Evolutionary conservation across 495 filamentous ascomycete genomes (phyloP), one percentile per base, ranked within the genome.

Genomic region (Bacidia rubella): DNA sequence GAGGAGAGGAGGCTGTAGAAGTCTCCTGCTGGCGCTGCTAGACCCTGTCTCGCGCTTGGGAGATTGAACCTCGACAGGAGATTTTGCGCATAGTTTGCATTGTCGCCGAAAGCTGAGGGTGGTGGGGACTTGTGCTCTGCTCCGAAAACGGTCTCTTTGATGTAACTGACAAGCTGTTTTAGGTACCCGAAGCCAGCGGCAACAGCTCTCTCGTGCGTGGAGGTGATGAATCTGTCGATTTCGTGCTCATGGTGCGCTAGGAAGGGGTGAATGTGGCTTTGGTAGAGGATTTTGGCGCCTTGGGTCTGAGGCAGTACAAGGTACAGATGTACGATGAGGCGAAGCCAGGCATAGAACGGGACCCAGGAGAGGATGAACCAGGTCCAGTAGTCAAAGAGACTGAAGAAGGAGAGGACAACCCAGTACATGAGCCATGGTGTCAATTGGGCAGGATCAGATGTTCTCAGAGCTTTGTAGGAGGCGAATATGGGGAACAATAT

Each of bases 381-480:
- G 20, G 79, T 80, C 84, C 86, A 94, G 29, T 83, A 86, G 68
- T 97, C 92, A 70, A 85, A 76, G 58, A 92, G 76, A 55, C 86
- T 69, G 50, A 85, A 78, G 70, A 83, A 82, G 39, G 86, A 83
- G 45, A 96, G 74, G 25, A 94, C 87, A 43, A 95, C 87, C 87
- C 89, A 99, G 76, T 97, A 99, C 84, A 96, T 97, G 49, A 99
- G 77, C 92, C 92, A 99, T 89, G 92, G 92, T 56, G 87, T 86
- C 24, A 97, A 76, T 62, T 90, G 85, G 27, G 86, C 80, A 15
- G 90, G 90, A 67, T 95, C 86, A 41, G 84, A 83, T 20, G 88
- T 87, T 66, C 89, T 88, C 59, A 99, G 85, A 38, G 92, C 93
- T 74, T 97, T 97, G 78, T 94, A 97, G 53, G 90, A 95, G 53